Evolutionary conservation across 441 rosid species (phyloP).

Genomic region (Aleurites moluccanus): DNA sequence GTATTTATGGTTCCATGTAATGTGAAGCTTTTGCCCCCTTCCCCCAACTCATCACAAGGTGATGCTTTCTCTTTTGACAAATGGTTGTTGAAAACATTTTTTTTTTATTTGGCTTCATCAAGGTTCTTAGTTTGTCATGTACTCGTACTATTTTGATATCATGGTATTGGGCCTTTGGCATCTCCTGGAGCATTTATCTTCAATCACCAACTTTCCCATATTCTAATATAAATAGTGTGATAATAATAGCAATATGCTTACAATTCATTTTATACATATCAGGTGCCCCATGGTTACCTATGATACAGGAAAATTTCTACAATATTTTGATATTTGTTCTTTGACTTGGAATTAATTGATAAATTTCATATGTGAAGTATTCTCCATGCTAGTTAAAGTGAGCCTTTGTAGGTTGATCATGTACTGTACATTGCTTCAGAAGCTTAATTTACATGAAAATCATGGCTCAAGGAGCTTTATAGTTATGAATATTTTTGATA

Average conservation of each 20-base stretch:
- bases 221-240: background rate
- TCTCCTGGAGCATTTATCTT: background rate
- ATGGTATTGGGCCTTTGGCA: conserved; percentile 7
- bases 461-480: no score
- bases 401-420: background rate
- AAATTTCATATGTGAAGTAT: background rate
- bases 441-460: background rate
- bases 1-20: conserved; percentile 42
- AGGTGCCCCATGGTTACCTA: background rate
- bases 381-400: background rate
- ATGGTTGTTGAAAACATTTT: conserved; percentile 17
- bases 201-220: background rate
- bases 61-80: conserved; percentile 21
- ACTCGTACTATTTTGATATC: conserved; percentile 8
- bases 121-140: conserved; percentile 18
- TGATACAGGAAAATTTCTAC: background rate
- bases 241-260: background rate
- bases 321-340: background rate
- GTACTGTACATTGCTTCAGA: background rate
- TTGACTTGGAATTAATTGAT: background rate
- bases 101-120: conserved; percentile 19
- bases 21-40: conserved; percentile 27
- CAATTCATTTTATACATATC: background rate
- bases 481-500: background rate
- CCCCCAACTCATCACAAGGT: conserved; percentile 10